These are phyloP conservation scores for Amanita pseudoporphyria DNA, from an alignment of 768 basidiomycete species.

Conservation along the genomic window DNA sequence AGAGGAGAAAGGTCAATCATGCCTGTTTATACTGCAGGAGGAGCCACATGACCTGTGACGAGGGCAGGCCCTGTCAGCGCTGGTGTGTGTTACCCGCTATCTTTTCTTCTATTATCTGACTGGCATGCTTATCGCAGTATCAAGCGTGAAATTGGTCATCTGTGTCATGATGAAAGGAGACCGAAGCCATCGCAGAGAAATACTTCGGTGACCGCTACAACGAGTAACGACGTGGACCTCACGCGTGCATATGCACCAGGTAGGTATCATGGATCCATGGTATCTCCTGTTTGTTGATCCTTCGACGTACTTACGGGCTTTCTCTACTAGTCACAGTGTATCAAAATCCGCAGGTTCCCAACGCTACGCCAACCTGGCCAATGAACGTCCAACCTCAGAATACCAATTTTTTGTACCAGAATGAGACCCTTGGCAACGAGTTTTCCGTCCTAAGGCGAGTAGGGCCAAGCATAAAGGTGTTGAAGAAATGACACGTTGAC, in stretches of 20 bases:
- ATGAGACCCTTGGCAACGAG: conserved; percentile 71
- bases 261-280: conserved; percentile 14
- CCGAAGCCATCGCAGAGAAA: conserved; percentile 42
- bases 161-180: conserved; percentile 83
- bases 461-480: neutral
- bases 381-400: conserved; percentile 35
- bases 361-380: conserved; percentile 41
- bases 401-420: conserved; percentile 48
- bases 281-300: neutral
- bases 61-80: conserved; percentile 83
- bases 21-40: conserved; percentile 90
- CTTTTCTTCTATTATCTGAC: conserved; percentile 6
- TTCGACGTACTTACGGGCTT: neutral
- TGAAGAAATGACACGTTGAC: conserved; percentile 3
- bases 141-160: conserved; percentile 92
- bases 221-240: conserved; percentile 18
- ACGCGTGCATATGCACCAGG: conserved; percentile 37
- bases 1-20: conserved; percentile 83
- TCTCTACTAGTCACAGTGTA: conserved; percentile 26
- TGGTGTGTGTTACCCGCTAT: conserved; percentile 67
- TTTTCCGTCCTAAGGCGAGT: conserved; percentile 74
- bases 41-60: conserved; percentile 91
- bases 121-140: conserved; percentile 41
- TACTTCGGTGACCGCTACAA: conserved; percentile 17
- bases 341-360: conserved; percentile 20